Evolutionary conservation across 2,329 filamentous ascomycete species (phyloP).

Genomic region (Ascochyta koolunga): DNA sequence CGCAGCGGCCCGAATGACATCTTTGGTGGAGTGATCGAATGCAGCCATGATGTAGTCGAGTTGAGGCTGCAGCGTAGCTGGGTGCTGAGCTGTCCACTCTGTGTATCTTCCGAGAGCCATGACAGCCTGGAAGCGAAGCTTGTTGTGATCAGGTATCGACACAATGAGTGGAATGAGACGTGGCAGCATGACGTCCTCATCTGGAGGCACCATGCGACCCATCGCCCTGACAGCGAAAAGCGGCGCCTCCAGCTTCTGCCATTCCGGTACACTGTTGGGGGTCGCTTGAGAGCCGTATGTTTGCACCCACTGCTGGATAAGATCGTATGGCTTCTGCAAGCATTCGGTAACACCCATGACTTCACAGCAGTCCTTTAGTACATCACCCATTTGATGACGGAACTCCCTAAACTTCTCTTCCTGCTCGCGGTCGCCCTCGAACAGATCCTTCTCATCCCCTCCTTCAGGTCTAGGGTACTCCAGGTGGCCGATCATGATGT

Average conservation of each 20-base stretch:
- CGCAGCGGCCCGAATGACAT: slow-evolving; percentile 89
- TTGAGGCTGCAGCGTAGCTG: slow-evolving; percentile 88
- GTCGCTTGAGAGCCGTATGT: slow-evolving; percentile 79
- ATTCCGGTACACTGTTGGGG: slow-evolving; percentile 80
- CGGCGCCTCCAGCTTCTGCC: slow-evolving; percentile 95
- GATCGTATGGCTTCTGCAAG: slow-evolving; percentile 81
- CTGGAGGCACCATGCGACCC: slow-evolving; percentile 91
- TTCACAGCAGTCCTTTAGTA: slow-evolving; percentile 94
- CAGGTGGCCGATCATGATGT: slow-evolving; percentile 89
- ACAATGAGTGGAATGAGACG: slow-evolving; percentile 93
- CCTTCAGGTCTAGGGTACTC: slow-evolving; percentile 81
- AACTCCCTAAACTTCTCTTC: slow-evolving; percentile 98
- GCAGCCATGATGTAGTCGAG: slow-evolving; percentile 95
- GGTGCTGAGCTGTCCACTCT: slow-evolving; percentile 94
- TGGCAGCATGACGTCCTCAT: slow-evolving; percentile 85
- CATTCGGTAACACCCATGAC: slow-evolving; percentile 94
- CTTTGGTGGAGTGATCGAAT: slow-evolving; percentile 85
- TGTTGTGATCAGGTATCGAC: slow-evolving; percentile 93
- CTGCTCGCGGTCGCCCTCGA: slow-evolving; percentile 92
- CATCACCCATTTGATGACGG: slow-evolving; percentile 95
- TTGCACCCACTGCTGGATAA: slow-evolving; percentile 87
- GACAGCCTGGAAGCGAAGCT: slow-evolving; percentile 96
- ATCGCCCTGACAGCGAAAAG: slow-evolving; percentile 95
- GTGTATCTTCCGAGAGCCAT: slow-evolving; percentile 98
- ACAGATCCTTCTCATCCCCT: slow-evolving; percentile 79